These are phyloP conservation scores for Penicillium sp. DNA, from an alignment of 2,329 filamentous ascomycete species.

Conservation along the genomic window DNA sequence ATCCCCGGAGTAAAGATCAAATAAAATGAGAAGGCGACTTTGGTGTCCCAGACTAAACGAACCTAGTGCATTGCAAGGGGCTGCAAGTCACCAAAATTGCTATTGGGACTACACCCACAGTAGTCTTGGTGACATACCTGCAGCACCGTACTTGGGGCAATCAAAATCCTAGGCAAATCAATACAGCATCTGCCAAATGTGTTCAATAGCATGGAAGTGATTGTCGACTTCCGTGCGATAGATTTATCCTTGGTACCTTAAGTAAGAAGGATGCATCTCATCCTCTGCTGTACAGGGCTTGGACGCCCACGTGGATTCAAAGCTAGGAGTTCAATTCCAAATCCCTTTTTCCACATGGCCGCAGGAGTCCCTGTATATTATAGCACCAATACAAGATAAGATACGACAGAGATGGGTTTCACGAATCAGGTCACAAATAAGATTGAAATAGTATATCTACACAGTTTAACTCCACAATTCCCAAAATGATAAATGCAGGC, in stretches of 20 bases:
- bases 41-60: background rate
- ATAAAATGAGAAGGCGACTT: background rate
- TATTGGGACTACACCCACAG: conserved; percentile 14
- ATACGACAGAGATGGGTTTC: background rate
- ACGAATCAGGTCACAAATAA: background rate
- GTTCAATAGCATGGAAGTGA: background rate
- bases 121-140: background rate
- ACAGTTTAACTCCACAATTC: conserved; percentile 23
- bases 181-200: background rate
- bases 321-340: background rate
- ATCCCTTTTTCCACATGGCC: background rate
- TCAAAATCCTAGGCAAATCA: background rate
- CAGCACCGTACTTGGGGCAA: conserved; percentile 1
- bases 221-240: background rate
- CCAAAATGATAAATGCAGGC: conserved; percentile 23
- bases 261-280: background rate
- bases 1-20: background rate
- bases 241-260: background rate
- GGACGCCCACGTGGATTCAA: background rate
- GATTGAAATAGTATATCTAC: conserved; percentile 22
- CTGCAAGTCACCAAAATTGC: conserved; percentile 18
- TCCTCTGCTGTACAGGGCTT: background rate
- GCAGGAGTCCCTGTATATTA: background rate
- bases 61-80: conserved; percentile 11
- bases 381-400: background rate